A percentile compares a stretch with the other conserved stretches of the same genome.
These are phyloP conservation scores for Capsella rubella DNA, from an alignment of 441 rosid genomes.

Conservation along the genomic window DNA sequence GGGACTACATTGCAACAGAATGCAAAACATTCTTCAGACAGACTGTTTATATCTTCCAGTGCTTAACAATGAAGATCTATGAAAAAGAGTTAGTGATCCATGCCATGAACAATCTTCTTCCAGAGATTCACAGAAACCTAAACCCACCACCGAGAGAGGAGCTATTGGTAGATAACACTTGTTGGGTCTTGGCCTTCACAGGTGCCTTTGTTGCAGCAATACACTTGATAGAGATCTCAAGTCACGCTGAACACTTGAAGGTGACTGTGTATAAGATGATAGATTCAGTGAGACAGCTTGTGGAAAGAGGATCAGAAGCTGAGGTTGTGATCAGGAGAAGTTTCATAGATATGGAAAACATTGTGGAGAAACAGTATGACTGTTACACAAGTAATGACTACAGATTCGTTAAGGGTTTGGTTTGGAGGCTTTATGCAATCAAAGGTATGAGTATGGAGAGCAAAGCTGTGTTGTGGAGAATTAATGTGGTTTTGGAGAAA, in stretches of 20 bases:
- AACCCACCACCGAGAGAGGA: constrained; percentile 1
- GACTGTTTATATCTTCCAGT: constrained; percentile 28
- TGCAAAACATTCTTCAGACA: background rate
- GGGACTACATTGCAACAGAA: constrained; percentile 17
- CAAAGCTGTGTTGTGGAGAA: background rate
- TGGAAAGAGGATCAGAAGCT: constrained; percentile 8
- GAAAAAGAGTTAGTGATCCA: constrained; percentile 2
- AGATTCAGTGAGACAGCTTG: constrained; percentile 16
- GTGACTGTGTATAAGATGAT: background rate
- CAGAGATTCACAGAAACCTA: constrained; percentile 17
- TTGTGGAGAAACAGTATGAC: constrained; percentile 5
- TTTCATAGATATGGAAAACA: background rate
- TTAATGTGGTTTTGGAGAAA: background rate
- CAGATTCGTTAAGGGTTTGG: background rate
- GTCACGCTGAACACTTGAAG: background rate
- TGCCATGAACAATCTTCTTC: constrained; percentile 5
- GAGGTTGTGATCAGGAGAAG: constrained; percentile 11
- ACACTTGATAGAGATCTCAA: background rate
- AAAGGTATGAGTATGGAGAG: constrained; percentile 5
- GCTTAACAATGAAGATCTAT: constrained; percentile 23
- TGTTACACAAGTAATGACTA: background rate
- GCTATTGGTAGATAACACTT: background rate
- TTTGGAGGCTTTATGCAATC: background rate
- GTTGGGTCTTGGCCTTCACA: constrained; percentile 9
- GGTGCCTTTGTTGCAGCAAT: constrained; percentile 15